Evolutionary conservation across 2,329 filamentous ascomycete genomes (phyloP).

Genomic region (Botrytis fabae): DNA sequence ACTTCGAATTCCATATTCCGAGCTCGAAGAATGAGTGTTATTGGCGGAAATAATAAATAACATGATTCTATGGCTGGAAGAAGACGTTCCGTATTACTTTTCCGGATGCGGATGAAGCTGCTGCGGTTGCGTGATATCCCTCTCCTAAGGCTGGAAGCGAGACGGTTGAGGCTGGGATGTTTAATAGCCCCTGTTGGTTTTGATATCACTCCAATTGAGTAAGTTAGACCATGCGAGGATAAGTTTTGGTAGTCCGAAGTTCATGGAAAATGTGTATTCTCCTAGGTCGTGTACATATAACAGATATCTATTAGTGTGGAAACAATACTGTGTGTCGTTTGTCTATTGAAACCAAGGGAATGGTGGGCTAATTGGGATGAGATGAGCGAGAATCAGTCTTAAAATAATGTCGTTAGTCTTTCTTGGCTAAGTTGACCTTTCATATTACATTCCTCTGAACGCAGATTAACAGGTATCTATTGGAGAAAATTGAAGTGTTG

Average conservation of each 20-base stretch:
- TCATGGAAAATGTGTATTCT: background rate
- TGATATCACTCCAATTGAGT: background rate
- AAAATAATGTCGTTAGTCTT: background rate
- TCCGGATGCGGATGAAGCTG: constrained; percentile 13
- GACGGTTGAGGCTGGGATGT: background rate
- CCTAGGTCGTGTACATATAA: background rate
- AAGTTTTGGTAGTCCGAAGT: background rate
- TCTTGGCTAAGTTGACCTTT: background rate
- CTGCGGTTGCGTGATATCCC: constrained; percentile 13
- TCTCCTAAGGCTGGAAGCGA: constrained; percentile 14
- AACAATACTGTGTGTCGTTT: background rate
- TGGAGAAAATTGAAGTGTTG: background rate
- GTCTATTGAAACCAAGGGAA: background rate
- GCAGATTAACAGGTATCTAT: background rate
- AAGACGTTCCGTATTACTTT: constrained; percentile 25
- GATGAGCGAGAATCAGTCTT: background rate
- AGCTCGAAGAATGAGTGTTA: background rate
- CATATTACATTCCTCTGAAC: background rate
- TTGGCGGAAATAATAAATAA: background rate
- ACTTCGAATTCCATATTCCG: background rate
- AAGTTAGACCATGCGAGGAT: background rate
- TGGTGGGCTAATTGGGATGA: background rate
- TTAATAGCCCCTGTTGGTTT: background rate
- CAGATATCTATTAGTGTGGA: too few species aligned
- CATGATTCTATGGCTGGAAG: constrained; percentile 23